Percentiles rank a stretch among this genome's conserved stretches.
Evolutionary conservation across 306 rosid genomes (phyloP).

Genomic region (Canavalia gladiata): DNA sequence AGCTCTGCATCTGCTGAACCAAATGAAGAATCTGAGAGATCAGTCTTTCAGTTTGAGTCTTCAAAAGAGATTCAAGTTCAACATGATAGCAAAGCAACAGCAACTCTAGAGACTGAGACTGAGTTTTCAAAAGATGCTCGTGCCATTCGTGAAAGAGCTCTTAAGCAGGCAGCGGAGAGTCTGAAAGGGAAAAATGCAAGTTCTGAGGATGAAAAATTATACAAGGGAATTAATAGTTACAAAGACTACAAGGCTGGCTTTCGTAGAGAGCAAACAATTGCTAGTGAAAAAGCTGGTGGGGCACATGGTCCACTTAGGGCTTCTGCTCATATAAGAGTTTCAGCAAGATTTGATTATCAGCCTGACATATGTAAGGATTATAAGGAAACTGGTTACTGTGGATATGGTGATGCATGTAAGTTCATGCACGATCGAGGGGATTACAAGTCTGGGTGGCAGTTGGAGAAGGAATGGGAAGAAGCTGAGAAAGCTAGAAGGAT

Average conservation of each 20-base stretch:
- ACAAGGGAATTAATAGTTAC: slow-evolving; percentile 75
- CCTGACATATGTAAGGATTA: slow-evolving; percentile 92
- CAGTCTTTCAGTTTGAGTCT: slow-evolving; percentile 63
- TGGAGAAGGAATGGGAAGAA: slow-evolving; percentile 96
- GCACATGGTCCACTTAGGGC: slow-evolving; percentile 94
- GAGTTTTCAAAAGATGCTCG: slow-evolving; percentile 81
- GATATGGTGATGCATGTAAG: slow-evolving; percentile 86
- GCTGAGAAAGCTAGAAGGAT: slow-evolving; percentile 86
- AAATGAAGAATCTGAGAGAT: slow-evolving; percentile 45
- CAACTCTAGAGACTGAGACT: slow-evolving; percentile 86
- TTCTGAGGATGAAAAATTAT: slow-evolving; percentile 64
- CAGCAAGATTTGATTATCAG: slow-evolving; percentile 89
- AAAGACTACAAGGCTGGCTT: slow-evolving; percentile 84
- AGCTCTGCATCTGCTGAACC: slow-evolving; percentile 44
- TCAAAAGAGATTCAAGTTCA: slow-evolving; percentile 85
- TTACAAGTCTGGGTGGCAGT: slow-evolving; percentile 91
- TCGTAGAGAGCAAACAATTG: slow-evolving; percentile 80
- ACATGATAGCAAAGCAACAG: slow-evolving; percentile 83
- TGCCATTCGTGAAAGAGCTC: slow-evolving; percentile 81
- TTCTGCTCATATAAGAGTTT: slow-evolving; percentile 88
- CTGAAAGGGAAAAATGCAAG: slow-evolving; percentile 63
- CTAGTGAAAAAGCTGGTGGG: slow-evolving; percentile 37
- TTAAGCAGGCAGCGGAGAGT: slow-evolving; percentile 72
- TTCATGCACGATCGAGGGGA: slow-evolving; percentile 98
- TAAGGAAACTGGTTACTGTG: slow-evolving; percentile 90